Base-by-base conservation (phyloP, 163 green algal genomes). In the Scenedesmus sp. region DNA sequence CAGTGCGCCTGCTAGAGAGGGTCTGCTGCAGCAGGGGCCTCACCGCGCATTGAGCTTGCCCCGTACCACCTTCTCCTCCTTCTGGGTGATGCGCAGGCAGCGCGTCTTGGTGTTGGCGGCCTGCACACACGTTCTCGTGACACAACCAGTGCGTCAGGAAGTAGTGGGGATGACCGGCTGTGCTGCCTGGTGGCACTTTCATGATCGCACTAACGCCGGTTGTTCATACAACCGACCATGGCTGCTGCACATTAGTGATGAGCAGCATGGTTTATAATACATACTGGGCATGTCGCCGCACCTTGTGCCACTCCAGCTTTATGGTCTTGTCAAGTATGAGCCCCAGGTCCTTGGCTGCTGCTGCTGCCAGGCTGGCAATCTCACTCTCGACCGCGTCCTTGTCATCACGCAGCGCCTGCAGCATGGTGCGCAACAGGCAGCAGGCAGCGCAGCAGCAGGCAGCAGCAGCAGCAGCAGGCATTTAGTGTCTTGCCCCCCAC, bases 11-110 rank as follows among this genome's bases (percentile, higher is more conserved):
- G 34, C 34, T 46, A 46, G 34, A 46, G 34, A 46, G 34, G 34
- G 59, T 64, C 9, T 64, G 59, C 59, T 64, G 9, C 59, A 64
- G 8, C 59, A 64, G 9, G 59, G 59, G 59, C 59, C 94, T 90
- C 74, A 96, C 94, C 92, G 92, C 20, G 91, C 89, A 79, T 95
- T 86, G 88, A 99, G 94, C 95, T 98, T 97, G 73, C 92, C 94
- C 1, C 97, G 94, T 57, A 99, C 96, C 15, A 85, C 93, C 90
- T 96, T 97, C 94, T 99, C 97, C 94, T 99, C 98, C 92, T 99
- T 99, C 73, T 97, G 95, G 4, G 98, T 99, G 93, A 99, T 99
- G 92, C 98, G 96, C 91, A 99, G 93, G 94, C 97, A 99, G 73
- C 97, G 95, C 26, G 96, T 97, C 64, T 96, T 94, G 7, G 93